Base-by-base conservation (phyloP, 2,329 filamentous ascomycete species). In the Endothia cerciana region DNA sequence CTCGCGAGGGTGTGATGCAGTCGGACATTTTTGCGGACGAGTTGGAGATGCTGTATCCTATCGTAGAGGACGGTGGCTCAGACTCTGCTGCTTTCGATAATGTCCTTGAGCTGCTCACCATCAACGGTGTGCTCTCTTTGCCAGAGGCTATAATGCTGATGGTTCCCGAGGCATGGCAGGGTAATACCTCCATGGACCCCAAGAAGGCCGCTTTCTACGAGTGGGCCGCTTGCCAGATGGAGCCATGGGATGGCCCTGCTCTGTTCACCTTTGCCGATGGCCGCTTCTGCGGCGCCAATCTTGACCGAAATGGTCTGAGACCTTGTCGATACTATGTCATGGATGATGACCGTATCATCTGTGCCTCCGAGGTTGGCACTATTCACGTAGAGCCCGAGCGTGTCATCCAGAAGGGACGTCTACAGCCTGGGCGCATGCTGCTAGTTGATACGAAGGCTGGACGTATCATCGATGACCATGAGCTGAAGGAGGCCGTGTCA, bases 151-250 rank as follows among this genome's bases (percentile, higher is more conserved):
- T 98, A 72, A 98, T 98, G 94, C 86, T 98, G 73, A 97, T 98
- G 94, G 92, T 98, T 60, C 94, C 94, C 28, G 94, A 98, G 80
- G 94, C 94, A 68, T 98, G 94, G 94, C 93, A 98, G 80, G 94
- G 94, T 68, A 97, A 97, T 78, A 83, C 89, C 45, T 84, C 89
- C 67, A 97, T 98, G 91, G 94, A 97, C 73, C 92, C 93, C 65
- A 91, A 92, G 74, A 98, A 98, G 82, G 92, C 94, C 66, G 94
- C 94, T 61, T 98, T 97, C 81, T 98, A 98, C 80, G 94, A 98
- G 78, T 98, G 94, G 93, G 94, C 94, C 74, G 94, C 93, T 71
- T 98, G 94, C 79, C 91, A 97, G 84, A 98, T 98, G 94, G 94
- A 98, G 82, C 94, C 94, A 19, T 98, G 94, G 94, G 94, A 98